A percentile compares a stretch with the other conserved stretches of the same genome.
Conservation (phyloP, 495 filamentous ascomycete species). For the Friedmanniomyces simplex region DNA sequence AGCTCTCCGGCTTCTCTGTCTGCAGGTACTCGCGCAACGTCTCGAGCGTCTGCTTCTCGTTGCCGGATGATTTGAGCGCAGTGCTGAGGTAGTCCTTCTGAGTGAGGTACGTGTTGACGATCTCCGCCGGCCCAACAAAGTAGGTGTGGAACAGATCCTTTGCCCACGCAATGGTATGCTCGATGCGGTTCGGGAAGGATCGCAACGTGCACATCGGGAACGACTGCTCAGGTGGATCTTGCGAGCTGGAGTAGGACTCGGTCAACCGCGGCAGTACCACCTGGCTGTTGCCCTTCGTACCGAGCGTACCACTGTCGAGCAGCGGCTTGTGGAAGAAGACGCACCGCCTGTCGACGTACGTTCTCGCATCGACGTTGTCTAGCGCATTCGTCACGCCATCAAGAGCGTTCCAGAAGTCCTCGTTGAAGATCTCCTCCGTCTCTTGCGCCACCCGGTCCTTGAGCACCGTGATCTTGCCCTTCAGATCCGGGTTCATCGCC, state of each 20-base stretch:
- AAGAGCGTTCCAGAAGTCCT: slow-evolving; percentile 82
- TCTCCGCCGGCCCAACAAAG: slow-evolving; percentile 87
- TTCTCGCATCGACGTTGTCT: slow-evolving; percentile 95
- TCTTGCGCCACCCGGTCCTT: slow-evolving; percentile 86
- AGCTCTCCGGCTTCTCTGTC: slow-evolving; percentile 80
- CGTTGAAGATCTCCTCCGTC: slow-evolving; percentile 90
- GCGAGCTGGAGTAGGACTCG: slow-evolving; percentile 96
- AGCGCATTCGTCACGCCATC: slow-evolving; percentile 94
- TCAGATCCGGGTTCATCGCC: slow-evolving; percentile 88
- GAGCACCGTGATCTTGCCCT: slow-evolving; percentile 70
- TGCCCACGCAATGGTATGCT: slow-evolving; percentile 98
- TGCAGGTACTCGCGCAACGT: slow-evolving; percentile 85
- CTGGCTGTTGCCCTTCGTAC: slow-evolving; percentile 97
- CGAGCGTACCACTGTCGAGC: slow-evolving; percentile 91
- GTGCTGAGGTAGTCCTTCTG: slow-evolving; percentile 84
- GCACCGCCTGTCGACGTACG: slow-evolving; percentile 93
- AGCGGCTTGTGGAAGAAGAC: slow-evolving; percentile 98
- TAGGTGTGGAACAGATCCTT: slow-evolving; percentile 88
- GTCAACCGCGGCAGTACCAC: slow-evolving; percentile 84
- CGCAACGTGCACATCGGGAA: slow-evolving; percentile 98
- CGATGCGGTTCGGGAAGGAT: slow-evolving; percentile 97
- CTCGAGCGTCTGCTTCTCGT: slow-evolving; percentile 91
- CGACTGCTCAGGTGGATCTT: slow-evolving; percentile 95
- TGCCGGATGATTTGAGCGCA: slow-evolving; percentile 86
- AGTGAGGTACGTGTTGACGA: slow-evolving; percentile 87